Conservation (phyloP, 176 grass and related monocot species). For the Alopecurus myosuroides region DNA sequence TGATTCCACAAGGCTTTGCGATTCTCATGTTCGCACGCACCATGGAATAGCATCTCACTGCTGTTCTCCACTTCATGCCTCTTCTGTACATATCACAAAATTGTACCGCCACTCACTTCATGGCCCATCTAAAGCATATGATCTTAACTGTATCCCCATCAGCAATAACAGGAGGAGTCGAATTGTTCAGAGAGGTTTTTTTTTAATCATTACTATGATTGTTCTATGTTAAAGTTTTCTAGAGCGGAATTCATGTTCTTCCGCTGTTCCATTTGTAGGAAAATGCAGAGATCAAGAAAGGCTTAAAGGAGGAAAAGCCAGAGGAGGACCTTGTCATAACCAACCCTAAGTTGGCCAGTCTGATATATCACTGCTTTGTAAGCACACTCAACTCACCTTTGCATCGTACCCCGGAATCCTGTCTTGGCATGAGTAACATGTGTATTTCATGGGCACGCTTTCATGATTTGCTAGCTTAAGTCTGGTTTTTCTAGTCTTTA, state of each 20-base stretch:
- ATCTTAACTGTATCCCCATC: not conserved
- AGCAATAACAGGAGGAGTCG: not conserved
- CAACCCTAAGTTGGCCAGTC: not conserved
- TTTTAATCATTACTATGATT: not conserved
- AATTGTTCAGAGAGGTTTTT: not conserved
- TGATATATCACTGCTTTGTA: not conserved
- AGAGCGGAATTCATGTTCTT: not conserved
- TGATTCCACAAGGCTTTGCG: not conserved
- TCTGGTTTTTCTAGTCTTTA: not conserved
- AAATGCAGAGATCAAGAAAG: not conserved
- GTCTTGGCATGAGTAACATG: not conserved
- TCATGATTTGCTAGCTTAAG: not conserved
- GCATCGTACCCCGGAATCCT: not conserved
- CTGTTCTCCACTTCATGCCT: no score
- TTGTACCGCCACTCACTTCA: not conserved
- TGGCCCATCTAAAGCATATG: not conserved
- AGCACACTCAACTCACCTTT: not conserved
- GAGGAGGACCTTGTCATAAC: not conserved
- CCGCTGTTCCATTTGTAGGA: not conserved
- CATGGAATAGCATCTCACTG: no score
- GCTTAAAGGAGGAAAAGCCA: not conserved
- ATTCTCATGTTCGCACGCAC: no score
- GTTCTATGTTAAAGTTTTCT: not conserved
- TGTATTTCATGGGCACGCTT: not conserved
- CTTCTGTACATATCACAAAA: no score